phyloP scores from a whole-genome alignment of 306 rosid genomes.

The Casuarina cunninghamiana region DNA sequence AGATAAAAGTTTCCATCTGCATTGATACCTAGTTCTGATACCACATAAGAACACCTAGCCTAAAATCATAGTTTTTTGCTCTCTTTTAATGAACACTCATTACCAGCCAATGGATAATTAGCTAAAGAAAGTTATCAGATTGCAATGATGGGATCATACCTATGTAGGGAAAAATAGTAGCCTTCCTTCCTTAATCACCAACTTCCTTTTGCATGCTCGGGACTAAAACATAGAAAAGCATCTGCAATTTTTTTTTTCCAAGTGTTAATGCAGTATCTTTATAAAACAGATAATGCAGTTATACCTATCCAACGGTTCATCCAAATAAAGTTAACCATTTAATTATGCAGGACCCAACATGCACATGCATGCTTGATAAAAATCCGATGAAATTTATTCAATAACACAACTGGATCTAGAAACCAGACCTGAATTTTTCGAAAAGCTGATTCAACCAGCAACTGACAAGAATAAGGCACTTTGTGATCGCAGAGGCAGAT shows the following conservation, averaged over 20 bases:
- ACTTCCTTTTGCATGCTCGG: not conserved
- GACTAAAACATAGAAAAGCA: slow-evolving; percentile 19
- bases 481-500: slow-evolving; percentile 34
- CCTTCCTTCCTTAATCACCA: slow-evolving; percentile 21
- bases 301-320: not conserved
- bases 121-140: not conserved
- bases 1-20: not conserved
- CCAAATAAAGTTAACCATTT: slow-evolving; percentile 15
- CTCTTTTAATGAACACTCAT: not conserved
- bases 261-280: not conserved
- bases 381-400: not conserved
- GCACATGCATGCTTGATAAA: not conserved
- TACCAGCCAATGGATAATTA: not conserved
- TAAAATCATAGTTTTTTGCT: not conserved
- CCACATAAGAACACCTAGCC: not conserved
- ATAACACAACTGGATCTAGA: slow-evolving; percentile 7
- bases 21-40: not conserved
- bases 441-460: slow-evolving; percentile 28
- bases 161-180: slow-evolving; percentile 10
- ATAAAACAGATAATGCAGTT: not conserved
- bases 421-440: slow-evolving; percentile 45
- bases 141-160: slow-evolving; percentile 30
- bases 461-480: slow-evolving; percentile 20
- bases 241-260: slow-evolving; percentile 32
- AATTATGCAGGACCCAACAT: not conserved